Evolutionary conservation across 345 rosid genomes (phyloP).

Genomic region (Theobroma cacao): DNA sequence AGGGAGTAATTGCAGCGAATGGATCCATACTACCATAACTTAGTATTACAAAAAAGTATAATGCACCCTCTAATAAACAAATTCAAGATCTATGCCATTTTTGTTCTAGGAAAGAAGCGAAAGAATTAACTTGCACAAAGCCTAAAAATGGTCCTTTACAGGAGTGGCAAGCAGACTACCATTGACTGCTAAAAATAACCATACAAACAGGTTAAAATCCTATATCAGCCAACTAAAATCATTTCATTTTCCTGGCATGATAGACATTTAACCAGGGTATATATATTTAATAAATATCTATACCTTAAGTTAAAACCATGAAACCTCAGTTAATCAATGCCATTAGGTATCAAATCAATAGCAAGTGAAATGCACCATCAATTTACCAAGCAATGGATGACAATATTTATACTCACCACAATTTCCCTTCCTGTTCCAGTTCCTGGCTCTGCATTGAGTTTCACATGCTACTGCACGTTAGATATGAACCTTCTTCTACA

Average conservation of each 20-base stretch:
- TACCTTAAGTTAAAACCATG: neutral
- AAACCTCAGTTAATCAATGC: neutral
- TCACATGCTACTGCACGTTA: neutral
- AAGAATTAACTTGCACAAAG: neutral
- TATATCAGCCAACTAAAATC: neutral
- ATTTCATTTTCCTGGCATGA: neutral
- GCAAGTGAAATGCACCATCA: neutral
- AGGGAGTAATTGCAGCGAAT: neutral
- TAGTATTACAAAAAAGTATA: neutral
- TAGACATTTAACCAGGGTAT: neutral
- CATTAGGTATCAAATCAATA: neutral
- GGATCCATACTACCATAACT: neutral
- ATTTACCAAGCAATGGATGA: neutral
- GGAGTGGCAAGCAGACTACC: neutral
- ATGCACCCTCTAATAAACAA: neutral
- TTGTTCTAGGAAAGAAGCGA: neutral
- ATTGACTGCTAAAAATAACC: neutral
- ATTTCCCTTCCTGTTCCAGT: slow-evolving; percentile 52
- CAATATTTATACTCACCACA: slow-evolving; percentile 44
- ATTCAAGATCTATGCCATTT: neutral
- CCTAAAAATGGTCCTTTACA: neutral
- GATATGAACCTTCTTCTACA: neutral
- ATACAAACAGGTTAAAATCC: neutral
- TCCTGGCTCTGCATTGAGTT: slow-evolving; percentile 45
- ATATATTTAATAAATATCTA: neutral